Evolutionary conservation across 768 basidiomycete species (phyloP), one percentile per base, ranked within the genome.

Genomic region (Paxillus involutus): DNA sequence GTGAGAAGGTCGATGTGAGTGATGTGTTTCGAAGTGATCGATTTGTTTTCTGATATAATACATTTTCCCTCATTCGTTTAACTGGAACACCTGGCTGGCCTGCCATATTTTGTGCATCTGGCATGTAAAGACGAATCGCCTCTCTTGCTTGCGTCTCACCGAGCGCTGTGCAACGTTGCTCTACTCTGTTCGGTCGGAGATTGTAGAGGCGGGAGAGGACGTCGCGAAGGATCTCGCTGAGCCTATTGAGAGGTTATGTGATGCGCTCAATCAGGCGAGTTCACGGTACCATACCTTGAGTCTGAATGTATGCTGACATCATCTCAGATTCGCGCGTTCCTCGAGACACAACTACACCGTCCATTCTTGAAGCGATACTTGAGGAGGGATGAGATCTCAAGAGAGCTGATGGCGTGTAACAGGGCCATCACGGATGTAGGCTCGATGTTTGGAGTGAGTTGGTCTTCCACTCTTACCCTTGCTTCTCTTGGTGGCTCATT

Each of bases 331-430:
- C 71, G 74, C 39, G 58, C 63, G 2, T 80, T 91, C 58, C 74
- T 89, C 26, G 62, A 75, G 50, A 84, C 82, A 58, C 84, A 89
- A 58, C 72, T 76, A n/a, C 59, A 80, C 40, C 74, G 88, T 2
- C 86, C 90, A 0, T 92, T 91, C 72, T 70, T 93, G 57, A 89
- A 89, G 68, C 78, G 89, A 4, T 92, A 89, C 63, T 76, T 93
- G 37, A 84, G 84, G 63, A 80, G 88, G 41, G 85, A 88, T 37
- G 88, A 91, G 57, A 85, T 85, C 29, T 63, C 77, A 14, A 71
- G 73, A 3, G 77, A 80, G 32, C 80, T 91, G 36, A 61, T 66
- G 0, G 70, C 64, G 3, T 86, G 84, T 47, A 79, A 84, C 47
- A 72, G 77, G 11, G 73, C 73, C 2, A 72, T 91, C 19, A 72